Percentiles rank a stretch among this genome's conserved stretches.
These are phyloP conservation scores for Dothideomycetes sp. DNA, from an alignment of 2,329 filamentous ascomycete genomes.

Conservation along the genomic window DNA sequence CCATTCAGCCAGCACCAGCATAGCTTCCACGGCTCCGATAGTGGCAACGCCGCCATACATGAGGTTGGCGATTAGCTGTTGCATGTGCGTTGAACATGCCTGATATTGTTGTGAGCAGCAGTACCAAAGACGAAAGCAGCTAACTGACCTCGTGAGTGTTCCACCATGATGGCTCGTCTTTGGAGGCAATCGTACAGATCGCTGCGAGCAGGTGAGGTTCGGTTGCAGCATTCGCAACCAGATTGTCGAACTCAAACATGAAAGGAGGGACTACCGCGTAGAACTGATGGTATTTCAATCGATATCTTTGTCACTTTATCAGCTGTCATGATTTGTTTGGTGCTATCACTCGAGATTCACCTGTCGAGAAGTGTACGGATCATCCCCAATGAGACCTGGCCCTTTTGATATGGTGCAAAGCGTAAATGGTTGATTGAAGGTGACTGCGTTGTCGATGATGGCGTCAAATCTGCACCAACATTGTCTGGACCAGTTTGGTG, in stretches of 20 bases:
- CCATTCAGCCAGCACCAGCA: slow-evolving; percentile 28
- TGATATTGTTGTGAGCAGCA: no score
- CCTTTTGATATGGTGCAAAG: slow-evolving; percentile 23
- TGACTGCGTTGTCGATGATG: slow-evolving; percentile 1
- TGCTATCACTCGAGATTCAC: no score
- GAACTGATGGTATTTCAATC: slow-evolving; percentile 27
- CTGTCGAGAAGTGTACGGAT: slow-evolving; percentile 20
- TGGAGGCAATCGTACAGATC: slow-evolving; percentile 26
- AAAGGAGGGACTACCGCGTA: slow-evolving; percentile 25
- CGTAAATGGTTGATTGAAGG: slow-evolving; percentile 3
- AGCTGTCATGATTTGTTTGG: background rate
- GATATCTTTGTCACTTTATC: slow-evolving; percentile 17
- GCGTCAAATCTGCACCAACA: background rate
- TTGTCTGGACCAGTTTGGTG: slow-evolving; percentile 10
- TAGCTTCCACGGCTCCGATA: slow-evolving; percentile 27
- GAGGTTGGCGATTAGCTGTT: slow-evolving; percentile 24
- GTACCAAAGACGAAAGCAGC: background rate
- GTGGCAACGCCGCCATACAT: slow-evolving; percentile 24
- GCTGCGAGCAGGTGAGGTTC: slow-evolving; percentile 26
- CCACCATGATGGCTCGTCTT: slow-evolving; percentile 26
- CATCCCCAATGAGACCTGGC: slow-evolving; percentile 22
- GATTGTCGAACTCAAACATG: slow-evolving; percentile 22
- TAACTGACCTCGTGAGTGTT: slow-evolving; percentile 20
- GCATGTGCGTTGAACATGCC: slow-evolving; percentile 26
- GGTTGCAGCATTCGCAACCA: slow-evolving; percentile 21